A percentile compares a stretch with the other conserved stretches of the same genome.
Conservation (phyloP, 768 basidiomycete genomes). For the Podaxis sp. region DNA sequence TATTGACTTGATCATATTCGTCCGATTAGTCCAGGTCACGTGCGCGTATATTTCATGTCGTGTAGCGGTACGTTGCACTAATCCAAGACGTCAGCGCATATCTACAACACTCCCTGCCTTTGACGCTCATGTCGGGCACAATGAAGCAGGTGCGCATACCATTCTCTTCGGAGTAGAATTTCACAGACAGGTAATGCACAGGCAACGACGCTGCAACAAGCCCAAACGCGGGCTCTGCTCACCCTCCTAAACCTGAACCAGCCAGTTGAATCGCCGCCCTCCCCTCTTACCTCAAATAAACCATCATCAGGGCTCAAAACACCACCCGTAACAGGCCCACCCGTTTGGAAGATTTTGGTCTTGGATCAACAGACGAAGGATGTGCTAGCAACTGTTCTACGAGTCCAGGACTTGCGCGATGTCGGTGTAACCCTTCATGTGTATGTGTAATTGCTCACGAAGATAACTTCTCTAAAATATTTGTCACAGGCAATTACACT, state of each 20-base stretch:
- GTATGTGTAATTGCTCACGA: slow-evolving; percentile 62
- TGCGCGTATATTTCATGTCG: background rate
- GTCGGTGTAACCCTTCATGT: slow-evolving; percentile 98
- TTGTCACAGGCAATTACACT: slow-evolving; percentile 78
- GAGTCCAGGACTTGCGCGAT: slow-evolving; percentile 95
- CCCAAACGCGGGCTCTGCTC: slow-evolving; percentile 84
- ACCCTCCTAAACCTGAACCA: slow-evolving; percentile 85
- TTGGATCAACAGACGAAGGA: slow-evolving; percentile 96
- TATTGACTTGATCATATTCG: background rate
- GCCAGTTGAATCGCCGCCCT: slow-evolving; percentile 41
- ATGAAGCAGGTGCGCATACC: slow-evolving; percentile 32
- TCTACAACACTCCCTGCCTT: background rate
- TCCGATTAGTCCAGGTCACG: slow-evolving; percentile 5
- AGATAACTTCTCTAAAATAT: slow-evolving; percentile 6
- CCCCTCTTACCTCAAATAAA: slow-evolving; percentile 35
- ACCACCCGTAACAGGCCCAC: slow-evolving; percentile 58
- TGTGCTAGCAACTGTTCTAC: slow-evolving; percentile 89
- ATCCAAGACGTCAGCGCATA: background rate
- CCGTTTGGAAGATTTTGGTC: slow-evolving; percentile 96
- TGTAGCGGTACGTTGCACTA: slow-evolving; percentile 10
- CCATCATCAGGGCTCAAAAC: slow-evolving; percentile 46
- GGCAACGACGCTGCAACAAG: slow-evolving; percentile 74
- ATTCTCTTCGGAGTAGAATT: background rate
- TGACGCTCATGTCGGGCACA: slow-evolving; percentile 30
- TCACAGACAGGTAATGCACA: slow-evolving; percentile 20